Base-by-base conservation (phyloP, 805 yeast species). In the Myxozyma neotropica region DNA sequence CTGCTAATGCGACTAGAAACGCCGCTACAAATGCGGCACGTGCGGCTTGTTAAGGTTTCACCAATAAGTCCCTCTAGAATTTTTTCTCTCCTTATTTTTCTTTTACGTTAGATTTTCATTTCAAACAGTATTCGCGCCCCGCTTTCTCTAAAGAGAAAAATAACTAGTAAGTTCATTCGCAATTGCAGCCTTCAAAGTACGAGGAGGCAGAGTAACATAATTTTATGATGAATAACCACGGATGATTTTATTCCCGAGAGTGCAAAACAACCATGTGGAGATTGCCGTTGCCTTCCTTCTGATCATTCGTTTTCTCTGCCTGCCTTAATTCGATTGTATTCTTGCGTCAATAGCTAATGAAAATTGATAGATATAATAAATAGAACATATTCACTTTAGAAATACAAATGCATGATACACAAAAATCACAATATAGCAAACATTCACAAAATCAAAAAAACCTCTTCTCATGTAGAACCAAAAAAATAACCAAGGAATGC, bases 221-320 rank as follows among this genome's bases (percentile, higher is more conserved):
- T 8, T n/a, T 1, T 38, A 71, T 72, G 74, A 73, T 72, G 75
- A 72, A 69, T 54, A 40, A 69, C 58, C 59, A 59, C 68, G 72
- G 73, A 70, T 70, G 72, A 65, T 55, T 39, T 23, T 48, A 56
- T 65, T 48, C 57, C 66, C 72, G 67, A 69, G 71, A 63, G 73
- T 71, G 72, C 71, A 60, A 42, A 47, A 47, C 64, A 59, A 64
- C 67, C 72, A 58, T 72, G 75, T 70, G 67, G 75, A 71, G 53
- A 69, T 55, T 60, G 67, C 75, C 75, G 78, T 75, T 75, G 79
- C 79, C 79, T 75, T 75, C 79, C 79, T 75, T 74, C 79, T 75
- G 79, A 75, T 35, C 26, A 19, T 19, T 40, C 6, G 4, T 17
- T 40, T 19, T 17, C 33, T 6, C 5, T 10, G 23, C 13, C 45